A percentile compares a stretch with the other conserved stretches of the same genome.
Conservation (phyloP, 169 alveolate species). For the Plasmodium inui region DNA sequence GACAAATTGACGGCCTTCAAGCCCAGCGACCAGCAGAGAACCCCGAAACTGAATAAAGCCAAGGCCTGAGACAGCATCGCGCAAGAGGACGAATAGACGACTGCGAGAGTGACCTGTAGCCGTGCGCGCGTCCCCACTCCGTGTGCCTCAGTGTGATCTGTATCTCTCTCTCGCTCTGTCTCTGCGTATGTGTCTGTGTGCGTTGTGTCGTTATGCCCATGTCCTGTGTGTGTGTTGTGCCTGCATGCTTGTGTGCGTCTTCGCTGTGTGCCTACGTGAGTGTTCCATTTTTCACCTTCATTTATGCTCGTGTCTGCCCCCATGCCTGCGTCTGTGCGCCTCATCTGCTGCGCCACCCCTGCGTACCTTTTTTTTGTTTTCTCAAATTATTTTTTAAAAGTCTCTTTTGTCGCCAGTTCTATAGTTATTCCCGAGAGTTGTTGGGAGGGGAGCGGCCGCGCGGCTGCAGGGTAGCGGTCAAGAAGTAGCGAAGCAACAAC, state of each 20-base stretch:
- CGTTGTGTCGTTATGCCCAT: background rate
- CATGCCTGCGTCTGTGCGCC: background rate
- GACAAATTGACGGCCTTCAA: constrained; percentile 1
- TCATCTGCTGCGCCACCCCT: background rate
- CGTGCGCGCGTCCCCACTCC: background rate
- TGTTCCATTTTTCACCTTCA: background rate
- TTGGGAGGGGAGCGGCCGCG: background rate
- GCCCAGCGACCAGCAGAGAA: background rate
- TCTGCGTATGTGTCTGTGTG: background rate
- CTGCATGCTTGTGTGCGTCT: background rate
- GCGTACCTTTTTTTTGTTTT: background rate
- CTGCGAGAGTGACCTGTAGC: background rate
- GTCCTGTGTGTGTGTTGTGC: background rate
- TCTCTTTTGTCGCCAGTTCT: background rate
- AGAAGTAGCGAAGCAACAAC: background rate
- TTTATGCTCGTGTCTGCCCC: background rate
- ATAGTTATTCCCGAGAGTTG: background rate
- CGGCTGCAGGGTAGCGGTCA: background rate
- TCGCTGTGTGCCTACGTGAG: background rate
- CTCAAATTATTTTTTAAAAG: background rate
- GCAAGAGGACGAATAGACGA: background rate
- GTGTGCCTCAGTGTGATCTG: background rate
- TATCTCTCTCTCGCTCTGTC: background rate
- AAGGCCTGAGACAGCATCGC: background rate
- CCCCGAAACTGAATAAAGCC: background rate